A percentile compares a stretch with the other conserved stretches of the same genome.
Conservation (phyloP, 176 grass and related monocot species). For the maize (Zea mays) region DNA sequence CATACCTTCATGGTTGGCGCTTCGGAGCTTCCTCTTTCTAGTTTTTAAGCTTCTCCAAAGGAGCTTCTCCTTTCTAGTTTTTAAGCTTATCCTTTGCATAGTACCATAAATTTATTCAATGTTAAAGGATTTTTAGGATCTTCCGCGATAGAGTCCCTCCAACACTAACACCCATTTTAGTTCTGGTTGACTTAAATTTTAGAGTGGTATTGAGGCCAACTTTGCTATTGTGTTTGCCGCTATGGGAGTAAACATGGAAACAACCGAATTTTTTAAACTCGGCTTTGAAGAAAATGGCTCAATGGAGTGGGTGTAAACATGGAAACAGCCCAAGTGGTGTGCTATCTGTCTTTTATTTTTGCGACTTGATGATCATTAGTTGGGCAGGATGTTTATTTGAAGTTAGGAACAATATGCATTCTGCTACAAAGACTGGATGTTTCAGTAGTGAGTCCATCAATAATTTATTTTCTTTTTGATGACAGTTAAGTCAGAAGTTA, state of each 20-base stretch:
- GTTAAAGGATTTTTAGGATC: no score
- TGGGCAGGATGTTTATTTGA: neutral
- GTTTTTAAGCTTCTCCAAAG: no score
- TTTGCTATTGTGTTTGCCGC: conserved; percentile 94
- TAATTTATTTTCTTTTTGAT: conserved; percentile 28
- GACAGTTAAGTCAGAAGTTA: conserved; percentile 55
- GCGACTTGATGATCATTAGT: no score
- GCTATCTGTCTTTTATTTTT: no score
- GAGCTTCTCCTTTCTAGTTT: no score
- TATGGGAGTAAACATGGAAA: conserved; percentile 99
- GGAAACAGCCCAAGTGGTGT: no score
- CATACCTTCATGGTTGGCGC: no score
- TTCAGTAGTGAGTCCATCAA: neutral
- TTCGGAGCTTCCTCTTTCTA: no score
- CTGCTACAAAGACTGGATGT: neutral
- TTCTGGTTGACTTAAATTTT: conserved; percentile 12
- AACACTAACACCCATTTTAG: neutral
- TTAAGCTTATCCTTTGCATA: no score
- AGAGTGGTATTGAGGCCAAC: conserved; percentile 76
- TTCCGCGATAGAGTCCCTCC: no score
- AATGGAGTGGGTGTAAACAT: conserved; percentile 60
- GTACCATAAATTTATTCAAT: neutral
- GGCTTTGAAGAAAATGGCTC: conserved; percentile 96
- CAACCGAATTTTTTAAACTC: conserved; percentile 86
- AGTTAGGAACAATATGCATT: neutral